A percentile compares a stretch with the other conserved stretches of the same genome.
phyloP scores from a whole-genome alignment of 1,284 basidiomycete genomes.

The Ustilago loliicola region DNA sequence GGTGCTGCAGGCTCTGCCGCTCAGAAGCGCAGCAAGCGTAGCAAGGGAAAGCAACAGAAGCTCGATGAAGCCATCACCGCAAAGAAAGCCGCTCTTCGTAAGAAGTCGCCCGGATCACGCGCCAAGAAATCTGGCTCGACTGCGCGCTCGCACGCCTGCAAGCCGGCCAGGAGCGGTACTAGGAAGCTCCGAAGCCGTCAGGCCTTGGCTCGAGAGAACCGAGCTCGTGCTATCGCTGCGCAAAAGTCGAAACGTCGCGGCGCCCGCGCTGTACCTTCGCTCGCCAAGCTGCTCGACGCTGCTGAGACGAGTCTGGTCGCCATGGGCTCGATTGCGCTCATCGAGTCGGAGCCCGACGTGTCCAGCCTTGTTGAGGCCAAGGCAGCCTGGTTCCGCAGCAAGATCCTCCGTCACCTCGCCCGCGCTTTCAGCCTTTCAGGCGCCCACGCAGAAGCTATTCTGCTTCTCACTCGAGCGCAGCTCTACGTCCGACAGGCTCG shows the following conservation, averaged over 20 bases:
- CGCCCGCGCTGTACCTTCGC: conserved; percentile 63
- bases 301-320: conserved; percentile 61
- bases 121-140: conserved; percentile 40
- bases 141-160: conserved; percentile 30
- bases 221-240: conserved; percentile 47
- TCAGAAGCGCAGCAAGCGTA: conserved; percentile 32
- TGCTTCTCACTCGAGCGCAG: conserved; percentile 63
- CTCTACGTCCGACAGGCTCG: conserved; percentile 67
- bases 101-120: conserved; percentile 43
- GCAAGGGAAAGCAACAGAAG: conserved; percentile 45
- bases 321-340: conserved; percentile 61
- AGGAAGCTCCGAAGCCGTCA: conserved; percentile 41
- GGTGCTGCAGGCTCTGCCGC: conserved; percentile 10
- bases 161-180: conserved; percentile 60
- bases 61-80: conserved; percentile 20
- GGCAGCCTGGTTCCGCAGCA: conserved; percentile 64
- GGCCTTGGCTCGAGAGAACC: conserved; percentile 32
- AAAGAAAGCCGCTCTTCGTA: conserved; percentile 38
- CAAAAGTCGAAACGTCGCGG: conserved; percentile 56
- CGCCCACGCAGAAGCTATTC: conserved; percentile 55
- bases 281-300: conserved; percentile 64
- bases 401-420: conserved; percentile 62
- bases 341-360: conserved; percentile 68
- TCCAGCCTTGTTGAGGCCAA: conserved; percentile 68
- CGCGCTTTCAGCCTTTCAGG: conserved; percentile 58